phyloP scores from a whole-genome alignment of 805 yeast genomes.

The Ogataea dorogensis region DNA sequence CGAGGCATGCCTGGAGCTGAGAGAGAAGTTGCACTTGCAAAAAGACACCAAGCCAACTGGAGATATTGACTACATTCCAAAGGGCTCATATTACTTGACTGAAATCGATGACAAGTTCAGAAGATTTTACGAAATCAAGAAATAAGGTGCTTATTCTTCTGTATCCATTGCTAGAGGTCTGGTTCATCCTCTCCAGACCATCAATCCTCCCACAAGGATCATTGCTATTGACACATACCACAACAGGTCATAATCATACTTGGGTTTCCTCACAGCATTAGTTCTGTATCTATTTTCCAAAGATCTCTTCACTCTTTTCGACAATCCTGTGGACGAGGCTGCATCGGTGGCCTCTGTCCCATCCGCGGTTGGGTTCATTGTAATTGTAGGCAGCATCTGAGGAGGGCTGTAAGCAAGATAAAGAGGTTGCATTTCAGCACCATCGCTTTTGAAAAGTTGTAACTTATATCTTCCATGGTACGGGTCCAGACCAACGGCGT shows the following conservation, averaged over 20 bases:
- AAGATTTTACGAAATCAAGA: conserved; percentile 73
- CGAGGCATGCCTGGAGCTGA: conserved; percentile 73
- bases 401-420: conserved; percentile 94
- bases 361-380: conserved; percentile 77
- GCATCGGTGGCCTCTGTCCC: conserved; percentile 33
- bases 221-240: conserved; percentile 57
- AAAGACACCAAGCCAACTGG: conserved; percentile 81
- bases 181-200: conserved; percentile 25
- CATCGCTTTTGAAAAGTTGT: conserved; percentile 73
- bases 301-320: conserved; percentile 59
- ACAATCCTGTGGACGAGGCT: conserved; percentile 31
- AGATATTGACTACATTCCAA: conserved; percentile 61
- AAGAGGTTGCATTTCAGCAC: conserved; percentile 78
- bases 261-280: conserved; percentile 52
- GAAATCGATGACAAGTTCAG: conserved; percentile 85
- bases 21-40: conserved; percentile 87
- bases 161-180: conserved; percentile 6
- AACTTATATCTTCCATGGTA: conserved; percentile 84
- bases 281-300: conserved; percentile 80
- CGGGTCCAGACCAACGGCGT: conserved; percentile 59
- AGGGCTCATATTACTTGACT: conserved; percentile 81
- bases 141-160: conserved; percentile 33
- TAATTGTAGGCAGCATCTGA: conserved; percentile 89
- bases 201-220: conserved; percentile 32
- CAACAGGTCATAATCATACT: conserved; percentile 44